These are phyloP conservation scores for Ceratobasidium sp. DNA, from an alignment of 1,284 basidiomycete species.

Conservation along the genomic window DNA sequence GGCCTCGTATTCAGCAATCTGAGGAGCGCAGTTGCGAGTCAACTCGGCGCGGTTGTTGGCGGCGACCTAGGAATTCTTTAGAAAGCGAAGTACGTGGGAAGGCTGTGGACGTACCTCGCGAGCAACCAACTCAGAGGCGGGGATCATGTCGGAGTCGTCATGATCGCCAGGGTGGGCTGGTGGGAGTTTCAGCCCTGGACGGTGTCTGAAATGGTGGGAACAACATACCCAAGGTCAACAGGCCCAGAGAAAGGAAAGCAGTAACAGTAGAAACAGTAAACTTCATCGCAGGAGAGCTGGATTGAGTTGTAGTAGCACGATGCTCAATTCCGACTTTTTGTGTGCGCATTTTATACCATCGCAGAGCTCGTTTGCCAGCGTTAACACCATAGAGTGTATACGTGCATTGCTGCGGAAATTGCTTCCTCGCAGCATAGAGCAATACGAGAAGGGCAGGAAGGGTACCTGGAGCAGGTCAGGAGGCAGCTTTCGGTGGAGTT, in stretches of 20 bases:
- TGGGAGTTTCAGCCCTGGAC: neutral
- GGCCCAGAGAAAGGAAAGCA: neutral
- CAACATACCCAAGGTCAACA: constrained; percentile 6
- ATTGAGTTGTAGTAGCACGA: neutral
- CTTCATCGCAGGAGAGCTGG: neutral
- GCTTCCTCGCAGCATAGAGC: neutral
- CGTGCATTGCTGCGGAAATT: constrained; percentile 5
- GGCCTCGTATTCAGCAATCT: constrained; percentile 24
- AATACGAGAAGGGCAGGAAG: neutral
- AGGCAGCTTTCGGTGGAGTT: neutral
- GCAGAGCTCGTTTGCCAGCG: neutral
- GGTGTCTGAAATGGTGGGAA: neutral
- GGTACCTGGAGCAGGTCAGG: neutral
- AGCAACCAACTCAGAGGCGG: constrained; percentile 36
- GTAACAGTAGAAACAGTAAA: constrained; percentile 10
- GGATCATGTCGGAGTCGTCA: constrained; percentile 16
- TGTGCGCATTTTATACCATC: constrained; percentile 1
- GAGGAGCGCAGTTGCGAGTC: constrained; percentile 25
- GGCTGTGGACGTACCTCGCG: neutral
- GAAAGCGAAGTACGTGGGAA: too few relatives aligned
- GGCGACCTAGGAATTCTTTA: neutral
- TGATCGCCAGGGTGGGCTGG: constrained; percentile 26
- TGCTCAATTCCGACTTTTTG: neutral
- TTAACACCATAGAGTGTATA: neutral
- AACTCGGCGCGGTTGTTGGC: constrained; percentile 9